A percentile compares a stretch with the other conserved stretches of the same genome.
Conservation (phyloP, 768 basidiomycete genomes). For the Cystofilobasidium bisporidii region DNA sequence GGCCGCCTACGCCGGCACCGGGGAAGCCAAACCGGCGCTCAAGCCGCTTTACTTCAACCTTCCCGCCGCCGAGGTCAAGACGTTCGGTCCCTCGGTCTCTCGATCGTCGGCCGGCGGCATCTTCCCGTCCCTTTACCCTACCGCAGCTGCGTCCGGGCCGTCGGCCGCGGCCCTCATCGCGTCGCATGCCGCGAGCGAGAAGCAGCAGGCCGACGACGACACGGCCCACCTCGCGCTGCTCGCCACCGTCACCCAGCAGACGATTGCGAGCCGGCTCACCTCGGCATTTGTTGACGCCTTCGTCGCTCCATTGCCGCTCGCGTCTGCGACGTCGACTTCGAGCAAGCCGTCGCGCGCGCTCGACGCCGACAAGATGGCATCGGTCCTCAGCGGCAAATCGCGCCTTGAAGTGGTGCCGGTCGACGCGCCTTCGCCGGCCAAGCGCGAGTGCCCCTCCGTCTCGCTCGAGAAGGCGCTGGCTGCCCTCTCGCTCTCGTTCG, state of each 20-base stretch:
- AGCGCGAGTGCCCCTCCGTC: background rate
- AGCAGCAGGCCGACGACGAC: background rate
- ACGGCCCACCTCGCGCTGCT: slow-evolving; percentile 35
- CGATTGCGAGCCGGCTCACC: slow-evolving; percentile 59
- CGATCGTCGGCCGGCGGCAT: slow-evolving; percentile 28
- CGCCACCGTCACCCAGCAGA: slow-evolving; percentile 69
- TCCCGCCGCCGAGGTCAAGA: slow-evolving; percentile 7
- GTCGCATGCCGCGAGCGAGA: background rate
- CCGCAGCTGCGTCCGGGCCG: slow-evolving; percentile 33
- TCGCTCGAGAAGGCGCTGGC: background rate
- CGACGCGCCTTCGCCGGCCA: background rate
- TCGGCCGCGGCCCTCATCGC: background rate
- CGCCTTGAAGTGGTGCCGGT: slow-evolving; percentile 22
- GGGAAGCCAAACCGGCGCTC: slow-evolving; percentile 3
- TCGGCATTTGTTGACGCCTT: slow-evolving; percentile 84
- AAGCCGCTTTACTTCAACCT: slow-evolving; percentile 10
- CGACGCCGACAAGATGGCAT: slow-evolving; percentile 58
- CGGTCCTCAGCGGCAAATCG: slow-evolving; percentile 11
- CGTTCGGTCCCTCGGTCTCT: slow-evolving; percentile 3
- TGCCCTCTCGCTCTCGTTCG: background rate
- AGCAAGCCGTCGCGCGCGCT: slow-evolving; percentile 40
- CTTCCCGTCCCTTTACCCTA: slow-evolving; percentile 33
- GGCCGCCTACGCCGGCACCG: slow-evolving; percentile 39
- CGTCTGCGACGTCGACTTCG: slow-evolving; percentile 43
- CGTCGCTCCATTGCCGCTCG: slow-evolving; percentile 43